A percentile compares a stretch with the other conserved stretches of the same genome.
phyloP scores from a whole-genome alignment of 2,329 filamentous ascomycete genomes.

The Graphium sp. region DNA sequence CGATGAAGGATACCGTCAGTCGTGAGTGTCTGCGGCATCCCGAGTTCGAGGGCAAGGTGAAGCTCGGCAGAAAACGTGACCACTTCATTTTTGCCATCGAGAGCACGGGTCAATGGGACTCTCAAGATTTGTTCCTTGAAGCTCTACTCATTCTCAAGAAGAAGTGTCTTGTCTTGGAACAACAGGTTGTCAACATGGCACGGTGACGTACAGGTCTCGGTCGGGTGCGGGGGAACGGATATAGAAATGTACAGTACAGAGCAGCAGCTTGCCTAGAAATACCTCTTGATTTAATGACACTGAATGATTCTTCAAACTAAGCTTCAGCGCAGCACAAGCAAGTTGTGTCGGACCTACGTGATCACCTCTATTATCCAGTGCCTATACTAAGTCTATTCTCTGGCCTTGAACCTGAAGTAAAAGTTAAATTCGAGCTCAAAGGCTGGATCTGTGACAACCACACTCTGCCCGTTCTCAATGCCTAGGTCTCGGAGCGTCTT shows the following conservation, averaged over 20 bases:
- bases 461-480: slow-evolving; percentile 64
- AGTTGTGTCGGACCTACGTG: no score
- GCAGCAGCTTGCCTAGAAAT: no score
- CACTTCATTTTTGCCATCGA: slow-evolving; percentile 97
- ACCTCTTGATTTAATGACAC: no score
- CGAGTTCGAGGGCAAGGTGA: slow-evolving; percentile 92
- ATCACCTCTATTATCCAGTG: no score
- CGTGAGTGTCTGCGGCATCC: slow-evolving; percentile 80
- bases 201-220: no score
- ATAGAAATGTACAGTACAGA: no score
- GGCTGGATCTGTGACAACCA: slow-evolving; percentile 85
- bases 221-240: no score
- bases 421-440: slow-evolving; percentile 57
- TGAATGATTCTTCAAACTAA: no score
- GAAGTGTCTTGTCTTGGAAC: slow-evolving; percentile 63
- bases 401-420: slow-evolving; percentile 27
- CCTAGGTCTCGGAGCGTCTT: slow-evolving; percentile 61
- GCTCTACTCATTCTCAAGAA: slow-evolving; percentile 69
- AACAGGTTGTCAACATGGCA: slow-evolving; percentile 51
- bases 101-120: slow-evolving; percentile 88
- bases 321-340: no score
- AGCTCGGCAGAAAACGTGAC: slow-evolving; percentile 74
- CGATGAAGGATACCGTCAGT: slow-evolving; percentile 91
- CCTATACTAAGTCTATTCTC: no score
- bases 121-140: slow-evolving; percentile 85